Percentiles rank a stretch among this genome's conserved stretches.
These are phyloP conservation scores for Arthrocladium fulminans DNA, from an alignment of 2,329 filamentous ascomycete genomes.

Conservation along the genomic window DNA sequence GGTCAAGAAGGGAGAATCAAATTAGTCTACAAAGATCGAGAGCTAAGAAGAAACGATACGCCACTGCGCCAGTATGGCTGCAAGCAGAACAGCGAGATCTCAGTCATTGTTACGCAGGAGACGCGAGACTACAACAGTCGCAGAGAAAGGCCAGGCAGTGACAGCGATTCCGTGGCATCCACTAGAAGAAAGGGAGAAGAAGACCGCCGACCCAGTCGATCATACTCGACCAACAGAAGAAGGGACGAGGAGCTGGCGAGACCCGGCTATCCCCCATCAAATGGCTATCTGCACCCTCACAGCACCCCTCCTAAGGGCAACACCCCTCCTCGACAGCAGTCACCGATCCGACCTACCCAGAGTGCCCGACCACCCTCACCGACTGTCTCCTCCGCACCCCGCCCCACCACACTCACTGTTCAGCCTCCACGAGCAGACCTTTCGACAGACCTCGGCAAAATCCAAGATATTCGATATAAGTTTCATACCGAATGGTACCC, in stretches of 20 bases:
- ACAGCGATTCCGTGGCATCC: constrained; percentile 13
- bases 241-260: constrained; percentile 5
- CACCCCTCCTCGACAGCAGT: constrained; percentile 13
- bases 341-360: constrained; percentile 14
- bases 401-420: constrained; percentile 11
- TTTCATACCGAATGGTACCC: constrained; percentile 32
- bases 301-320: constrained; percentile 1
- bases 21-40: constrained; percentile 40
- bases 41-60: constrained; percentile 34
- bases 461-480: constrained; percentile 30
- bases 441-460: constrained; percentile 31
- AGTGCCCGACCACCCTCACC: constrained; percentile 13
- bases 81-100: constrained; percentile 41
- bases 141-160: constrained; percentile 18
- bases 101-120: constrained; percentile 26
- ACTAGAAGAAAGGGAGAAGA: neutral
- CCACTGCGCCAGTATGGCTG: constrained; percentile 36
- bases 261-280: constrained; percentile 6
- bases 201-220: constrained; percentile 10
- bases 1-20: constrained; percentile 31
- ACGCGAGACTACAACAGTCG: constrained; percentile 18
- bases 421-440: constrained; percentile 28
- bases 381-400: constrained; percentile 7
- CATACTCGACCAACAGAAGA: constrained; percentile 11
- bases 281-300: constrained; percentile 8